Evolutionary conservation across 2,329 filamentous ascomycete species (phyloP).

Genomic region (Verticillium longisporum): DNA sequence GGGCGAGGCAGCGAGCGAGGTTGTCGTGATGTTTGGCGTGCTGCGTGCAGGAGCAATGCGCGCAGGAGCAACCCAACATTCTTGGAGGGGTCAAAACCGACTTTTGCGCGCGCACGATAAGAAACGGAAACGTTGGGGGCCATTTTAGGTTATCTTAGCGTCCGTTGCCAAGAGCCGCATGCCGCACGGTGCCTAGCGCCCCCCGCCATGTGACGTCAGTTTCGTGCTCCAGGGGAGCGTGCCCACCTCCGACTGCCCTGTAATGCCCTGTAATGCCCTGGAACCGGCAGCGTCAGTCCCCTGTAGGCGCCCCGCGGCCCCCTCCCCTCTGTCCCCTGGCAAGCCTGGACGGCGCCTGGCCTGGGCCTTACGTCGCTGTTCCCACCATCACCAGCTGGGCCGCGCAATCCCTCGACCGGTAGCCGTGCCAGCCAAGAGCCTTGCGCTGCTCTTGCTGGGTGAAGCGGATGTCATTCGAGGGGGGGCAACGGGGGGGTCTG

Average conservation of each 20-base stretch:
- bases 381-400: not conserved
- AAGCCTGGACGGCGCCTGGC: not conserved
- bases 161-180: constrained; percentile 1
- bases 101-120: not conserved
- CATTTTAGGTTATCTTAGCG: not conserved
- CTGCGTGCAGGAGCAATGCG: not conserved
- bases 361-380: not conserved
- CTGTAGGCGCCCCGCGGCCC: not conserved
- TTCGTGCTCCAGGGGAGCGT: not conserved
- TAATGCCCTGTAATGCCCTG: not conserved
- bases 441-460: not conserved
- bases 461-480: not conserved
- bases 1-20: too few relatives aligned
- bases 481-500: not conserved
- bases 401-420: not conserved
- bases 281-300: not conserved
- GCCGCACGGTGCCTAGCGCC: not conserved
- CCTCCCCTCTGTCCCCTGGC: too few relatives aligned
- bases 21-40: too few relatives aligned
- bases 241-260: not conserved
- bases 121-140: not conserved
- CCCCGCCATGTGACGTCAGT: not conserved
- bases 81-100: not conserved
- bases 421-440: not conserved
- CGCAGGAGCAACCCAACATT: too few relatives aligned